Conservation (phyloP, 2,329 filamentous ascomycete genomes). For the Septoria petroselini region DNA sequence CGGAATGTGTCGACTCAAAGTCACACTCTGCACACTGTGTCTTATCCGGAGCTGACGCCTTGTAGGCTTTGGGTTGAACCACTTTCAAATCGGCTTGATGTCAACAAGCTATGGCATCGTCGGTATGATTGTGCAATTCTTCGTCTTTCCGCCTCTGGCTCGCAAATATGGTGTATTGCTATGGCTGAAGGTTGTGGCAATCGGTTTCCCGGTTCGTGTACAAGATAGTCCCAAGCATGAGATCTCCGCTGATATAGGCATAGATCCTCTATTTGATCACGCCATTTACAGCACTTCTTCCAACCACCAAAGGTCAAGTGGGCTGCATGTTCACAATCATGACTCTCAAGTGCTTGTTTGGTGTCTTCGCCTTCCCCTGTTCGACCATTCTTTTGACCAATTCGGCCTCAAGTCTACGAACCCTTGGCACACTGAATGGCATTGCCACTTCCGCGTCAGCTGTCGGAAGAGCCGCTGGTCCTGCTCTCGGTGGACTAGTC, state of each 20-base stretch:
- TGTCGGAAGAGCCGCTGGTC: slow-evolving; percentile 74
- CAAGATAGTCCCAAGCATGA: no score
- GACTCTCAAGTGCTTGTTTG: slow-evolving; percentile 68
- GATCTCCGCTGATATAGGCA: no score
- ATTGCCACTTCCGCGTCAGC: slow-evolving; percentile 81
- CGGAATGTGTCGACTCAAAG: slow-evolving; percentile 39
- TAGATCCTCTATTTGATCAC: slow-evolving; percentile 70
- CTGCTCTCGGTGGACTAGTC: slow-evolving; percentile 66
- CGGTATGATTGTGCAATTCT: slow-evolving; percentile 79
- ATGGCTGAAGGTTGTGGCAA: slow-evolving; percentile 66
- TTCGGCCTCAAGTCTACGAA: slow-evolving; percentile 67
- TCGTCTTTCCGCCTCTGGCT: slow-evolving; percentile 76
- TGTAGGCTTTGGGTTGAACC: slow-evolving; percentile 61
- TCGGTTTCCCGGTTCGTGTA: slow-evolving; percentile 57
- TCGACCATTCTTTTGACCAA: slow-evolving; percentile 89
- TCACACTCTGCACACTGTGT: no score
- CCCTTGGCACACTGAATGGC: slow-evolving; percentile 87
- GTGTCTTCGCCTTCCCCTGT: slow-evolving; percentile 85
- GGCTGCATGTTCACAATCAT: slow-evolving; percentile 63
- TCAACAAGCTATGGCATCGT: slow-evolving; percentile 79
- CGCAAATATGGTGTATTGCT: slow-evolving; percentile 68
- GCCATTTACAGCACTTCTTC: slow-evolving; percentile 71
- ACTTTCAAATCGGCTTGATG: slow-evolving; percentile 74
- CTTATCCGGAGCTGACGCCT: no score
- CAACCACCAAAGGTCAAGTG: slow-evolving; percentile 52